phyloP scores from a whole-genome alignment of 2,329 filamentous ascomycete species.

The Ophiostoma ulmi region DNA sequence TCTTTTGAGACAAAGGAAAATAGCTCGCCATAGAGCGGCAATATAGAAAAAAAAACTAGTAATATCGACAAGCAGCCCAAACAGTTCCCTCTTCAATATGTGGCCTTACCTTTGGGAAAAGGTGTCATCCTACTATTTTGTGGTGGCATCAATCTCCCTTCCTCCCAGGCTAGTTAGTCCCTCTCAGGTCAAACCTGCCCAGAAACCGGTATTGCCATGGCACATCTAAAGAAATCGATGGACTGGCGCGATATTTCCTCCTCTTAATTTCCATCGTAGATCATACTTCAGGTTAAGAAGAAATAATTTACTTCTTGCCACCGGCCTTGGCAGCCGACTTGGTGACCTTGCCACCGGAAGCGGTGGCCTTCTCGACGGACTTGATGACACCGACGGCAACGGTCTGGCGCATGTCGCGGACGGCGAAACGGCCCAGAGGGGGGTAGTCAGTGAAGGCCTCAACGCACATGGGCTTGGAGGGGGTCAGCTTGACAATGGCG shows the following conservation, averaged over 20 bases:
- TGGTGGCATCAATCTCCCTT: background rate
- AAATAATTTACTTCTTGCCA: conserved; percentile 60
- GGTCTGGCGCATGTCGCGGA: conserved; percentile 95
- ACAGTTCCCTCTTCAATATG: conserved; percentile 1
- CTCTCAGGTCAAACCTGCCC: background rate
- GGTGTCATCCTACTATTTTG: background rate
- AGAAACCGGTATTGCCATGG: background rate
- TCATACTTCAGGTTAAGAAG: background rate
- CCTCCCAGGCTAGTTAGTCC: background rate
- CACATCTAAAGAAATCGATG: background rate
- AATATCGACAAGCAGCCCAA: background rate
- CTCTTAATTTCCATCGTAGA: conserved; percentile 3
- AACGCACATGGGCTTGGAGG: conserved; percentile 99
- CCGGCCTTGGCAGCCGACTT: conserved; percentile 67
- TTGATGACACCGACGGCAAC: conserved; percentile 96
- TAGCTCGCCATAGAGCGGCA: conserved; percentile 13
- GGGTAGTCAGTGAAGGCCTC: conserved; percentile 99
- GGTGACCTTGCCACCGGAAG: conserved; percentile 59
- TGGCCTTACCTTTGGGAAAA: background rate
- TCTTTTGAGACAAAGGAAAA: conserved; percentile 16
- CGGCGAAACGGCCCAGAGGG: conserved; percentile 98
- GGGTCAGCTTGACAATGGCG: conserved; percentile 99
- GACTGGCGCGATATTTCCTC: conserved; percentile 3
- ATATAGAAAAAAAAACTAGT: background rate
- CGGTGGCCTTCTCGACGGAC: conserved; percentile 63